These are phyloP conservation scores for Boletus coccyginus DNA, from an alignment of 768 basidiomycete genomes.

Conservation along the genomic window DNA sequence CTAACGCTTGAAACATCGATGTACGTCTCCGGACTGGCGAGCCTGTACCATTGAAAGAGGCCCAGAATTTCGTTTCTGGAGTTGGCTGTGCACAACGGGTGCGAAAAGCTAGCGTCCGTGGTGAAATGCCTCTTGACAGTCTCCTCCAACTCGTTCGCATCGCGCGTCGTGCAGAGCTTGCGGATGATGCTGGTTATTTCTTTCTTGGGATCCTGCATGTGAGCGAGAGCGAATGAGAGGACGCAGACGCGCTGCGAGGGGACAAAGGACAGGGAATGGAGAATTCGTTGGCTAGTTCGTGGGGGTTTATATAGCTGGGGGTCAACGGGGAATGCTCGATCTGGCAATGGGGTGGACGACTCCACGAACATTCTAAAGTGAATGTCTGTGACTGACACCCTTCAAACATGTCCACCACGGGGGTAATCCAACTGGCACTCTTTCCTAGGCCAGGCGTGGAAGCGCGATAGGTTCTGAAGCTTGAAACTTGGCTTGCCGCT, in stretches of 20 bases:
- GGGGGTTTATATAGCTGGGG: slow-evolving; percentile 17
- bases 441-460: background rate
- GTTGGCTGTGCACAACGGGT: slow-evolving; percentile 55
- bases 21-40: slow-evolving; percentile 52
- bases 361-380: slow-evolving; percentile 7
- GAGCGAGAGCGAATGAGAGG: background rate
- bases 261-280: background rate
- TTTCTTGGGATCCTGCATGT: slow-evolving; percentile 54
- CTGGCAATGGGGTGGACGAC: background rate
- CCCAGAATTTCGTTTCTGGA: slow-evolving; percentile 54
- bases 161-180: slow-evolving; percentile 45
- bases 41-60: slow-evolving; percentile 64
- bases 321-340: background rate
- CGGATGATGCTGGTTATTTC: slow-evolving; percentile 48
- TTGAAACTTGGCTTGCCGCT: background rate
- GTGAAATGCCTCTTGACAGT: slow-evolving; percentile 51
- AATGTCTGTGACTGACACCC: background rate
- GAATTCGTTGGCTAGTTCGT: background rate
- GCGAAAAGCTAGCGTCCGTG: slow-evolving; percentile 53
- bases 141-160: slow-evolving; percentile 48
- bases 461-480: background rate
- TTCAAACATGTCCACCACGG: background rate
- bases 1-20: slow-evolving; percentile 43
- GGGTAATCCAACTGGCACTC: background rate
- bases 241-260: background rate